These are phyloP conservation scores for Helianthus tuberosus DNA, from an alignment of 129 eudicot species.

Conservation along the genomic window DNA sequence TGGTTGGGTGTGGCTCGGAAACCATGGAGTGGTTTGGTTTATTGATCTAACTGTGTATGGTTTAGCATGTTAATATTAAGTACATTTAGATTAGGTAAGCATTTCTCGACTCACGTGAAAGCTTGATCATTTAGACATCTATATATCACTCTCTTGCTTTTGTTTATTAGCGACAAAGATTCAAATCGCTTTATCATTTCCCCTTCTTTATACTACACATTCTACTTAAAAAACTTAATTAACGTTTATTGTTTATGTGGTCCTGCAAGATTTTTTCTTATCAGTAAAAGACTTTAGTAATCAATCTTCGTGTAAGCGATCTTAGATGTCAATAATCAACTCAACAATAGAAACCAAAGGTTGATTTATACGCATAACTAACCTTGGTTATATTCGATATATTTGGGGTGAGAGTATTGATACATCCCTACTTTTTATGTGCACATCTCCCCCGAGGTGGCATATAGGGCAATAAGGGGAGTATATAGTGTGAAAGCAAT, in stretches of 20 bases:
- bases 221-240: conserved; percentile 7
- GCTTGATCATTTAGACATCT: conserved; percentile 22
- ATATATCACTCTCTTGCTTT: conserved; percentile 32
- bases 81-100: conserved; percentile 25
- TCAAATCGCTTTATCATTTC: conserved; percentile 36
- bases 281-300: neutral
- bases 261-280: neutral
- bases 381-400: no score
- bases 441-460: no score
- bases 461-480: no score
- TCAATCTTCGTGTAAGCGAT: conserved; percentile 5
- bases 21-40: conserved; percentile 34
- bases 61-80: conserved; percentile 13
- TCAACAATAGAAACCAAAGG: neutral
- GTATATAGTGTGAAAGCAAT: no score
- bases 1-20: conserved; percentile 36
- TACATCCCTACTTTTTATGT: no score
- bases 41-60: conserved; percentile 18
- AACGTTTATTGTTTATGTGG: neutral
- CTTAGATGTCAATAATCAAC: neutral
- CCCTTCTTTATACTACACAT: conserved; percentile 33
- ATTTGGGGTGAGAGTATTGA: no score
- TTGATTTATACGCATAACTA: no score
- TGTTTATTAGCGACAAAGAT: conserved; percentile 39
- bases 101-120: conserved; percentile 37